Base-by-base conservation (phyloP, 768 basidiomycete genomes). In the Russula sp. region DNA sequence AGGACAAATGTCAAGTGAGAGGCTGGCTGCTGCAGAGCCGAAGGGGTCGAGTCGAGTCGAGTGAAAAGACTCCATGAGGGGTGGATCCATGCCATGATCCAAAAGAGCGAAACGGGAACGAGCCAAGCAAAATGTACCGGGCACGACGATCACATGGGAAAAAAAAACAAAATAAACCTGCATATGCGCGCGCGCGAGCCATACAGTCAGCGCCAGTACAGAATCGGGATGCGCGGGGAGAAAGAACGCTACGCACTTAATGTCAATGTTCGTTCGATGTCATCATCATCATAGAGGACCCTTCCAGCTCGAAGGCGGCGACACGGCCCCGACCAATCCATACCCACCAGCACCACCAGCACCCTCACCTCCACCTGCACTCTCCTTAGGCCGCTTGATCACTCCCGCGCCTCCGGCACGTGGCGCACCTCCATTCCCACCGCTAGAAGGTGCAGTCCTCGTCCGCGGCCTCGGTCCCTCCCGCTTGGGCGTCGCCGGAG, bases 271-370 rank as follows among this genome's bases (percentile, higher is more conserved):
- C 25, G 25, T 29, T 29, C 25, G 3, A 29, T 29, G 3, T 29
- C 43, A 46, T 32, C 45, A 43, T 46, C 35, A 7, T 66, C 22
- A 65, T 56, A n/a, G 11, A 18, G 50, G 47, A n/a, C 59, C 42
- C 57, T 68, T 72, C 73, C 73, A 75, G 51, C 74, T 75, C 36
- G 74, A 73, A 25, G 73, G 73, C 35, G 74, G 74, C 22, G 70
- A 56, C 10, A 67, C 66, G 25, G 60, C 11, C 22, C 66, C 66
- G 35, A 67, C 65, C 20, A 67, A 65, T n/a, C 60, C 65, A 7
- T 63, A 59, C 1, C 55, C 46, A 47, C 46, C 25, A 11, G 46
- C 13, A 14, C 13, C 25, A 1, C 11, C 13, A 47, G 22, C 18
- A 43, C 39, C 39, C 39, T 16, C 18, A 18, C 39, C 16, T 13